These are phyloP conservation scores for Mycena chlorophos DNA, from an alignment of 768 basidiomycete genomes.

Conservation along the genomic window DNA sequence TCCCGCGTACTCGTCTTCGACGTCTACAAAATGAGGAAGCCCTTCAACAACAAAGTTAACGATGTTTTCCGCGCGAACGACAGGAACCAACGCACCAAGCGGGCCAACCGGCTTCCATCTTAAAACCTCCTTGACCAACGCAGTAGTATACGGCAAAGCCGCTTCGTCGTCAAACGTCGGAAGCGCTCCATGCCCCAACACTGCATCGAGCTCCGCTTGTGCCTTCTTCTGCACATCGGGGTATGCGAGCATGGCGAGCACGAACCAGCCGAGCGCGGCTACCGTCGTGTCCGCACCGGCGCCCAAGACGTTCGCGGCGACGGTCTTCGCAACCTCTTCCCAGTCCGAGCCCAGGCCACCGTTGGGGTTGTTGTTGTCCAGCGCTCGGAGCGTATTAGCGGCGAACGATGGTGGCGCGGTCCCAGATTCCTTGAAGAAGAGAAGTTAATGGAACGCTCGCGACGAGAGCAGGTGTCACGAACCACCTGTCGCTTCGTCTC, in stretches of 20 bases:
- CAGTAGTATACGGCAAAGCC: constrained; percentile 24
- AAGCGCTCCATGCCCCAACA: constrained; percentile 30
- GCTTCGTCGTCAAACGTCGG: constrained; percentile 27
- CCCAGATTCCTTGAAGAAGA: too few species aligned
- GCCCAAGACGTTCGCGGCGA: constrained; percentile 1
- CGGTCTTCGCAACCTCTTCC: not conserved
- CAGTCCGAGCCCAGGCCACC: too few species aligned
- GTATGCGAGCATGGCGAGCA: constrained; percentile 35
- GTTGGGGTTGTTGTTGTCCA: too few species aligned
- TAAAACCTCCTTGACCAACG: constrained; percentile 4
- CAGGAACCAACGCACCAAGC: constrained; percentile 9
- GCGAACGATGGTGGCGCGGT: too few species aligned
- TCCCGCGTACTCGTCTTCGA: too few species aligned
- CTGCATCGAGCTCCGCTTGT: constrained; percentile 32
- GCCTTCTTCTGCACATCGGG: constrained; percentile 33
- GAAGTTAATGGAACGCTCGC: too few species aligned
- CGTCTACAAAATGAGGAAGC: too few species aligned
- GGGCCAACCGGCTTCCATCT: constrained; percentile 11
- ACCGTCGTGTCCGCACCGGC: constrained; percentile 37
- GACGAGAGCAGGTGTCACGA: too few species aligned
- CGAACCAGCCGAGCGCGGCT: constrained; percentile 33
- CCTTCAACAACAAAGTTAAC: too few species aligned
- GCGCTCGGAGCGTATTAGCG: too few species aligned
- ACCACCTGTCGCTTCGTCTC: too few species aligned
- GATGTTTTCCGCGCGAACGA: too few species aligned